These are phyloP conservation scores for Santalum album DNA, from an alignment of 164 flowering plant genomes.

Conservation along the genomic window DNA sequence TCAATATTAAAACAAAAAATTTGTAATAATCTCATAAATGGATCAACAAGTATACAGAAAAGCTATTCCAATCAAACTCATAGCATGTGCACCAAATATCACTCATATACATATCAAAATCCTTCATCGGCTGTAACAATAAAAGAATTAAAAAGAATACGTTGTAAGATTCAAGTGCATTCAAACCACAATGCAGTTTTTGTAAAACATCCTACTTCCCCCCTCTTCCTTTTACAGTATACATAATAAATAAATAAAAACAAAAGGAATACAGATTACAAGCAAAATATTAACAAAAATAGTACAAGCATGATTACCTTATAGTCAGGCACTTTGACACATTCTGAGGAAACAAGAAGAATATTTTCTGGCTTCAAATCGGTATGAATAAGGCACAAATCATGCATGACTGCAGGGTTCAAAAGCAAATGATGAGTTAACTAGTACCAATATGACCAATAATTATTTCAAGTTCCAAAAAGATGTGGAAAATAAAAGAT, in stretches of 20 bases:
- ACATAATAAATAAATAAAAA: not conserved
- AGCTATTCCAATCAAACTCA: too few species aligned
- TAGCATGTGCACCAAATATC: too few species aligned
- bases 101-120: too few species aligned
- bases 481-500: not conserved
- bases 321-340: slow-evolving; percentile 73
- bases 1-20: too few species aligned
- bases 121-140: too few species aligned
- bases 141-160: too few species aligned
- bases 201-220: too few species aligned
- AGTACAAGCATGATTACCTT: slow-evolving; percentile 38
- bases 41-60: too few species aligned
- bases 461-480: not conserved
- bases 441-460: not conserved
- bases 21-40: too few species aligned
- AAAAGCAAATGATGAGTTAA: slow-evolving; percentile 1
- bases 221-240: too few species aligned
- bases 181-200: too few species aligned
- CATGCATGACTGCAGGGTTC: slow-evolving; percentile 83
- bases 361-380: slow-evolving; percentile 94
- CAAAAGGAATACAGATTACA: not conserved
- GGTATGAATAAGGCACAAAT: slow-evolving; percentile 77
- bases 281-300: not conserved
- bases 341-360: slow-evolving; percentile 81
- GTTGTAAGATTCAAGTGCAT: too few species aligned